A percentile compares a stretch with the other conserved stretches of the same genome.
phyloP scores from a whole-genome alignment of 805 yeast species.

The Starmerella apis region DNA sequence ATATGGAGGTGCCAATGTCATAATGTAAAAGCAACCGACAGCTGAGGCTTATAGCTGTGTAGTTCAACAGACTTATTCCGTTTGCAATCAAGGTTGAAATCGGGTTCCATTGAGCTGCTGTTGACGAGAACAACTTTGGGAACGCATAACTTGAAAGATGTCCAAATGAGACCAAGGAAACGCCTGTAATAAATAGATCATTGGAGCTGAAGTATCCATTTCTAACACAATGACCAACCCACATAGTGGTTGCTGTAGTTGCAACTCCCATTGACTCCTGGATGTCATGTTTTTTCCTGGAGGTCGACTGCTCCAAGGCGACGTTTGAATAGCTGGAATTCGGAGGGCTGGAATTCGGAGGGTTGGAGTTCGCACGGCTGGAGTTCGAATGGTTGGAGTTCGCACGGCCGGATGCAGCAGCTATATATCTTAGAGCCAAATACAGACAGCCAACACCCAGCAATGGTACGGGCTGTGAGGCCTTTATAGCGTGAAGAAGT shows the following conservation, averaged over 20 bases:
- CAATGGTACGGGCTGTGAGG: constrained; percentile 18
- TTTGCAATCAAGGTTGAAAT: constrained; percentile 29
- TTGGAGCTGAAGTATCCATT: constrained; percentile 21
- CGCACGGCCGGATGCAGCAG: no score
- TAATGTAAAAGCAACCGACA: background rate
- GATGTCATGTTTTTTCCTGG: constrained; percentile 26
- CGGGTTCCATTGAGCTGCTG: constrained; percentile 35
- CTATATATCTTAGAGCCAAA: constrained; percentile 24
- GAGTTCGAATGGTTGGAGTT: no score
- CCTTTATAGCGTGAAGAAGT: constrained; percentile 13
- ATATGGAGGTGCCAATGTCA: background rate
- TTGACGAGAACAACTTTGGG: constrained; percentile 30
- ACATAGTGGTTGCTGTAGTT: constrained; percentile 32
- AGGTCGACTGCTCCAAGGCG: constrained; percentile 29
- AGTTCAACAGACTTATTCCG: constrained; percentile 31
- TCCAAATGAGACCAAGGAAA: constrained; percentile 27
- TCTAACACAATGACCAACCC: constrained; percentile 32
- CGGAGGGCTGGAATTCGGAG: no score
- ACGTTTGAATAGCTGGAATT: no score
- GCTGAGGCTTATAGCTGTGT: constrained; percentile 21
- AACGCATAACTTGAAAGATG: constrained; percentile 25
- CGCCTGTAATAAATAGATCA: constrained; percentile 26
- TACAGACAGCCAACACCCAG: constrained; percentile 28
- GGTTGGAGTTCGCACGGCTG: no score
- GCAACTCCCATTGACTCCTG: constrained; percentile 32